A percentile compares a stretch with the other conserved stretches of the same genome.
Evolutionary conservation across 768 basidiomycete genomes (phyloP).

Genomic region (Suillus ampliporus): DNA sequence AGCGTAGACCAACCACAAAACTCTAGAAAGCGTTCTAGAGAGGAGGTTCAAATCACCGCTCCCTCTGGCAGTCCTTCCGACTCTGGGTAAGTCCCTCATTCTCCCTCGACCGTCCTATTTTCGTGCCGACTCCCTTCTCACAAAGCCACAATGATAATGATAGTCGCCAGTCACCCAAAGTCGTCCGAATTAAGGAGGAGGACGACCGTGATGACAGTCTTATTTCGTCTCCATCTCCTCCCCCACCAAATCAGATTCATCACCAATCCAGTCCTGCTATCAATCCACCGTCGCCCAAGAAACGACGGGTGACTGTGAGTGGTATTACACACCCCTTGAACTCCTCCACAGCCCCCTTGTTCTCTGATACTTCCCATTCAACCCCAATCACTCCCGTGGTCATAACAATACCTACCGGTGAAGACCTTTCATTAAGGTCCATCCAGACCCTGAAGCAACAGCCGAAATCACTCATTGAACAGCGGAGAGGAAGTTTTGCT

Average conservation of each 20-base stretch:
- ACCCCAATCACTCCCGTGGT: slow-evolving; percentile 72
- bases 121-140: slow-evolving; percentile 23
- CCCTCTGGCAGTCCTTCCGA: slow-evolving; percentile 45
- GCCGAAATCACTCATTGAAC: slow-evolving; percentile 73
- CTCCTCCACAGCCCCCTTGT: slow-evolving; percentile 51
- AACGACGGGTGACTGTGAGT: slow-evolving; percentile 73
- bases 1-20: slow-evolving; percentile 36
- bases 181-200: slow-evolving; percentile 67
- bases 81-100: slow-evolving; percentile 49
- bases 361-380: slow-evolving; percentile 49
- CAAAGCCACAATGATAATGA: slow-evolving; percentile 26
- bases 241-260: slow-evolving; percentile 24
- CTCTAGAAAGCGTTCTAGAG: slow-evolving; percentile 51
- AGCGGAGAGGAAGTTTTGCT: slow-evolving; percentile 65
- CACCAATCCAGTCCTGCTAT: slow-evolving; percentile 36
- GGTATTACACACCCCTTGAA: slow-evolving; percentile 58
- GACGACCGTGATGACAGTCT: slow-evolving; percentile 53
- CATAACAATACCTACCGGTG: slow-evolving; percentile 62
- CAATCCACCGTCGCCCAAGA: slow-evolving; percentile 55
- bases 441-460: slow-evolving; percentile 70
- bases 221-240: slow-evolving; percentile 45
- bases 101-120: slow-evolving; percentile 8
- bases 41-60: slow-evolving; percentile 39
- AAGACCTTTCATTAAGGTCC: slow-evolving; percentile 63
- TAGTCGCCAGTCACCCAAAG: slow-evolving; percentile 50